Evolutionary conservation across 176 grass and related monocot genomes (phyloP).

Genomic region (Hsuehochloa calcarea): DNA sequence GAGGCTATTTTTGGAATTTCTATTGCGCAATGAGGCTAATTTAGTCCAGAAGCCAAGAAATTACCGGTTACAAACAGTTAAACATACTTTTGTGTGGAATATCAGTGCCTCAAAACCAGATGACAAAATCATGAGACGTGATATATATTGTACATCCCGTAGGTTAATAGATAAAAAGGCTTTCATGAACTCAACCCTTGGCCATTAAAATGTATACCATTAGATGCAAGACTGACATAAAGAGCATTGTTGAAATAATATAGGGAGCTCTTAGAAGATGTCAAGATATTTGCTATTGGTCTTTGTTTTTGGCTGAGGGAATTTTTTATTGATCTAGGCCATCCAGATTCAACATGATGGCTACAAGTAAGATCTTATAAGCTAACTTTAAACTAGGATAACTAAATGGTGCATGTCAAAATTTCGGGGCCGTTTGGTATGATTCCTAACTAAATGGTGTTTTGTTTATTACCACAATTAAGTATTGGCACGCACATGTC

Average conservation of each 20-base stretch:
- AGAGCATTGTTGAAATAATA: not conserved
- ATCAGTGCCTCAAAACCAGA: not conserved
- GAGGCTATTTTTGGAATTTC: no score
- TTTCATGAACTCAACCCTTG: not conserved
- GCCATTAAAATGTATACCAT: not conserved
- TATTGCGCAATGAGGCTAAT: no score
- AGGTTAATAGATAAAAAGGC: not conserved
- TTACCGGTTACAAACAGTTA: no score
- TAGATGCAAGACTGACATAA: not conserved
- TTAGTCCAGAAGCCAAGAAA: no score
- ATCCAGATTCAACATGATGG: not conserved
- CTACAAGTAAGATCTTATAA: not conserved
- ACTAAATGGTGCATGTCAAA: not conserved
- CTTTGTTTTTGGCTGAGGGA: not conserved
- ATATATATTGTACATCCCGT: not conserved
- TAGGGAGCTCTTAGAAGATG: not conserved
- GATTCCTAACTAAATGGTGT: not conserved
- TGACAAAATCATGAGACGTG: not conserved
- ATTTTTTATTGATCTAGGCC: not conserved
- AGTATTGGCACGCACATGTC: no score
- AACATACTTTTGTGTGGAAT: not conserved
- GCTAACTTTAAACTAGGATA: not conserved
- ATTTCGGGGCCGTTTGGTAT: not conserved
- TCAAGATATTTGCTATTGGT: not conserved
- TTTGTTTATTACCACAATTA: not conserved